Percentiles rank a stretch among this genome's conserved stretches.
These are phyloP conservation scores for Solanum hybrid DNA, from an alignment of 305 asterid species.

Conservation along the genomic window DNA sequence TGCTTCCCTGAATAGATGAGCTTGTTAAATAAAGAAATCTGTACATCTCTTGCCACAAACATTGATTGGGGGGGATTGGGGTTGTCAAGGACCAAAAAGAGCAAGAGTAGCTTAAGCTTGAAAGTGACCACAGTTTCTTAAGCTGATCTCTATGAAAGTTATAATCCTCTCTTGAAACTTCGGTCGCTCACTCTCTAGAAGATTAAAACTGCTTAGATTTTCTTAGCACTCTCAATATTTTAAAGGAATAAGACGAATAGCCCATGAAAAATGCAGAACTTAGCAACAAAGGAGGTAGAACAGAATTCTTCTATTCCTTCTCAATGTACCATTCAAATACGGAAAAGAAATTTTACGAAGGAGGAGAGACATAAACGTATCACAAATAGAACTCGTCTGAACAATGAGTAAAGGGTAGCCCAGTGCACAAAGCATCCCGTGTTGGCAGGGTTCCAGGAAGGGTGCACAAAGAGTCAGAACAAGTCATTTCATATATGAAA, in stretches of 20 bases:
- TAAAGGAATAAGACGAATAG: background rate
- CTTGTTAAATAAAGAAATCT: background rate
- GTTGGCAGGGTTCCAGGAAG: background rate
- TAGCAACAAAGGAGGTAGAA: background rate
- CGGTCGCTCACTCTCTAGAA: background rate
- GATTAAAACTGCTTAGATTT: background rate
- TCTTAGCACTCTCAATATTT: background rate
- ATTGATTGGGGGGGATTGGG: background rate
- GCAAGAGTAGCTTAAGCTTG: background rate
- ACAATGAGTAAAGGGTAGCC: background rate
- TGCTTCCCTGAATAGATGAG: conserved; percentile 67
- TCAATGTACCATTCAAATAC: background rate
- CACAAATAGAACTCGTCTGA: background rate
- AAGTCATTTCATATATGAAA: background rate
- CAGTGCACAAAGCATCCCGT: background rate
- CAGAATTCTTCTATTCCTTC: background rate
- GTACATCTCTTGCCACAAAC: background rate
- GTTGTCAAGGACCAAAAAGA: background rate
- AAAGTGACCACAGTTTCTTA: background rate
- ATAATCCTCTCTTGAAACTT: background rate
- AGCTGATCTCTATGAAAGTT: background rate
- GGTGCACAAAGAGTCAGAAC: background rate
- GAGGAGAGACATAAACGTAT: background rate
- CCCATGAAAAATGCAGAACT: background rate
- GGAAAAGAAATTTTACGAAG: background rate